Evolutionary conservation across 805 yeast species (phyloP).

Genomic region (Sugiyamaella chiloensis): DNA sequence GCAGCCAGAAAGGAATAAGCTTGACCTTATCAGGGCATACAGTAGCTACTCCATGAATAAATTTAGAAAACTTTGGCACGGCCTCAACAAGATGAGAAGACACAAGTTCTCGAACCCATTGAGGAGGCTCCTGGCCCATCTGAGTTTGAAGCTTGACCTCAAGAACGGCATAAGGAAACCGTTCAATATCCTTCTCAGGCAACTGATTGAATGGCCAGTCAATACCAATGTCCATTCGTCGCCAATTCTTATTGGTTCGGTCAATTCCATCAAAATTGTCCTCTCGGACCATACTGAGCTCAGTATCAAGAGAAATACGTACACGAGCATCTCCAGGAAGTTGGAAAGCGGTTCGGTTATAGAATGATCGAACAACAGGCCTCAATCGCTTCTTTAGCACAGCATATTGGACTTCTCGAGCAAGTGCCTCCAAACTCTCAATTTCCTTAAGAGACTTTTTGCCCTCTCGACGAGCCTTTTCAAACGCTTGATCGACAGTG

Average conservation of each 20-base stretch:
- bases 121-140: slow-evolving; percentile 98
- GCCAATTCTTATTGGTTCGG: slow-evolving; percentile 92
- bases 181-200: slow-evolving; percentile 77
- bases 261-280: slow-evolving; percentile 93
- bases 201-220: slow-evolving; percentile 92
- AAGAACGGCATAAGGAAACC: slow-evolving; percentile 96
- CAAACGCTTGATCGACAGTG: slow-evolving; percentile 87
- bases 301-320: slow-evolving; percentile 96
- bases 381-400: slow-evolving; percentile 78
- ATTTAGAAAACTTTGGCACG: slow-evolving; percentile 95
- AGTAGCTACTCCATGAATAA: slow-evolving; percentile 95
- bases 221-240: slow-evolving; percentile 97
- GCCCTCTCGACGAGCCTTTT: slow-evolving; percentile 88
- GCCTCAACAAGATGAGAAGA: slow-evolving; percentile 94
- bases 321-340: slow-evolving; percentile 99
- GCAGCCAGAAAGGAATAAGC: slow-evolving; percentile 93
- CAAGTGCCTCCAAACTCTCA: slow-evolving; percentile 87
- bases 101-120: slow-evolving; percentile 92
- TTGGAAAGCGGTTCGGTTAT: slow-evolving; percentile 98
- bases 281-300: slow-evolving; percentile 95
- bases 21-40: slow-evolving; percentile 78
- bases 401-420: slow-evolving; percentile 89
- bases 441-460: slow-evolving; percentile 84
- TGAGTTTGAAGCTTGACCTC: slow-evolving; percentile 98
- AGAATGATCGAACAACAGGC: slow-evolving; percentile 94